Evolutionary conservation across 1,284 basidiomycete species (phyloP).

Genomic region (Naganishia sp.): DNA sequence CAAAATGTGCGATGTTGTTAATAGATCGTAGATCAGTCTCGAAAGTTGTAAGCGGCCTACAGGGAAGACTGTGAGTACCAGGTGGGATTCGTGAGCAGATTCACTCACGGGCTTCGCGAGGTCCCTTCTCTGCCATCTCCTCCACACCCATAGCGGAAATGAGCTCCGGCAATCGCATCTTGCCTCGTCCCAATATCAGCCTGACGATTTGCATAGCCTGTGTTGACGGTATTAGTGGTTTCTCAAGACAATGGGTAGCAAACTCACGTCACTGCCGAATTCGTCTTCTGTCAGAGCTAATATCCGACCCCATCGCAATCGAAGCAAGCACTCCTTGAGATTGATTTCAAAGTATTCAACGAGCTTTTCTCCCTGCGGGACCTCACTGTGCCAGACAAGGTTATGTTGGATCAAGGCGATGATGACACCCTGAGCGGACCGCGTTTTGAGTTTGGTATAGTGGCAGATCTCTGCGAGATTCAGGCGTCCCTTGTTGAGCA

Average conservation of each 20-base stretch:
- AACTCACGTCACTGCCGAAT: conserved; percentile 68
- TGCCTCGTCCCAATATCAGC: conserved; percentile 78
- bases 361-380: conserved; percentile 42
- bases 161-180: conserved; percentile 74
- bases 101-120: conserved; percentile 29
- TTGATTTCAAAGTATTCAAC: conserved; percentile 67
- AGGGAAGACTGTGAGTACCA: background rate
- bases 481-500: conserved; percentile 83
- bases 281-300: conserved; percentile 70
- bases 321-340: conserved; percentile 72
- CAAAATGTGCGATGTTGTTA: conserved; percentile 31
- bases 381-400: conserved; percentile 80
- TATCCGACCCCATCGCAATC: conserved; percentile 75
- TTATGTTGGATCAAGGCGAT: conserved; percentile 90
- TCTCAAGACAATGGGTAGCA: background rate
- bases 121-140: conserved; percentile 45
- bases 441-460: conserved; percentile 68
- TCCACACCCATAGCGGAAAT: conserved; percentile 60
- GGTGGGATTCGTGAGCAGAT: too few relatives aligned
- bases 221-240: conserved; percentile 5
- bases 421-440: conserved; percentile 64
- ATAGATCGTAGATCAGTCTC: conserved; percentile 26
- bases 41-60: conserved; percentile 27
- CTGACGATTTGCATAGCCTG: conserved; percentile 75
- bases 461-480: conserved; percentile 62